Evolutionary conservation across 768 basidiomycete genomes (phyloP), one percentile per base, ranked within the genome.

Genomic region (Pleurotus sapidus): DNA sequence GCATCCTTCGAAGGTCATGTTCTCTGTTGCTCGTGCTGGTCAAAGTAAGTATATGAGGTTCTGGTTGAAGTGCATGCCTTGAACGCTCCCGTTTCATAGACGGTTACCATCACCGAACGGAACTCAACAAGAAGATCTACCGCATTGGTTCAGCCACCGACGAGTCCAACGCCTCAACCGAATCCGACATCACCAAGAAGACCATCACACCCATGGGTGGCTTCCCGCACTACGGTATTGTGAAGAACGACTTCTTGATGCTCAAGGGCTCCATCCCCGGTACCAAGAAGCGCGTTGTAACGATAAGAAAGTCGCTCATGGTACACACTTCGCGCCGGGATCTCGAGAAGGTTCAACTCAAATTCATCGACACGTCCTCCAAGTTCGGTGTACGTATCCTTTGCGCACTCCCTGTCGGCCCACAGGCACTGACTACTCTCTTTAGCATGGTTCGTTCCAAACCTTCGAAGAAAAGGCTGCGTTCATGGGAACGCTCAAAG

Each of bases 1-100:
- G 93, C 94, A 96, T 83, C 95, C 94, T 72, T 90, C 89, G 68
- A 97, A 96, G 79, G 97, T 99, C 85, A 98, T 98, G 96, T 98
- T 94, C 87, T 95, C 95, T n/a, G 97, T 99, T 67, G 97, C 95
- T 60, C 95, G 97, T 83, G 95, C 97, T 65, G 97, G 97, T 92
- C 96, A 98, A 90, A 92, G 91, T 93, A 74, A 66, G 93, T 81
- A 34, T 11, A 34, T 34, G 30, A 7, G 1, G 8, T 34, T 34
- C 8, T 9, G 8, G 3, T 11, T 34, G 9, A 7, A 34, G 9
- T 1, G 9, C 8, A 9, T 34, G 1, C 30, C 11, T 34, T 34
- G 30, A 34, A 34, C 3, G 1, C 27, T 1, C 27, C 6, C 9
- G 30, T 34, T 34, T 34, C 24, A 38, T 60, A 93, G 91, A 95